Conservation (phyloP, 1,139 yeast genomes). For the Candida labiduridarum region DNA sequence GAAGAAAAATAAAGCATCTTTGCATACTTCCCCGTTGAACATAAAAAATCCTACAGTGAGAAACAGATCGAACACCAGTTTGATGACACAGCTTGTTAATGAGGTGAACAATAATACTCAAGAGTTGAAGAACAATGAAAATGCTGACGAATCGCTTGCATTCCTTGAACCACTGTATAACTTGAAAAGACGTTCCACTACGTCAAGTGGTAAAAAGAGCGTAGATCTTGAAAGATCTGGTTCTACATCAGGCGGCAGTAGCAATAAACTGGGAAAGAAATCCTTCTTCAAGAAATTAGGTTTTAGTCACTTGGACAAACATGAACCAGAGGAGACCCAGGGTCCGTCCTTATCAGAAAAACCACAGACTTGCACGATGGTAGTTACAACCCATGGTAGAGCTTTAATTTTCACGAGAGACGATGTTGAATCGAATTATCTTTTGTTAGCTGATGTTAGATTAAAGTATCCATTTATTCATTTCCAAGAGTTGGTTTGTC, state of each 20-base stretch:
- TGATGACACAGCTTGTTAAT: slow-evolving; percentile 59
- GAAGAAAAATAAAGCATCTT: slow-evolving; percentile 54
- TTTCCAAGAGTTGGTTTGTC: slow-evolving; percentile 54
- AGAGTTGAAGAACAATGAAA: slow-evolving; percentile 1
- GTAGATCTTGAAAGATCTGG: slow-evolving; percentile 11
- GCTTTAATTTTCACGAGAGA: slow-evolving; percentile 49
- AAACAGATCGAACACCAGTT: slow-evolving; percentile 25
- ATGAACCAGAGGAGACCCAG: slow-evolving; percentile 15
- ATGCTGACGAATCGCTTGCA: slow-evolving; percentile 32
- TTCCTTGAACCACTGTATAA: slow-evolving; percentile 31
- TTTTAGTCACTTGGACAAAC: slow-evolving; percentile 19
- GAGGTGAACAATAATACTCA: slow-evolving; percentile 32
- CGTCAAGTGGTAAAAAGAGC: slow-evolving; percentile 15
- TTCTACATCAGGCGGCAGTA: slow-evolving; percentile 7
- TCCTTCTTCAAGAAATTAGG: slow-evolving; percentile 36
- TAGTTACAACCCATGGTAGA: slow-evolving; percentile 60
- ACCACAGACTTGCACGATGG: slow-evolving; percentile 45
- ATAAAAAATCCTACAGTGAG: slow-evolving; percentile 28
- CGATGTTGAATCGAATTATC: slow-evolving; percentile 32
- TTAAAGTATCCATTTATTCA: slow-evolving; percentile 50
- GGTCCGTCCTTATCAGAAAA: slow-evolving; percentile 34
- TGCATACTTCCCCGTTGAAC: slow-evolving; percentile 65
- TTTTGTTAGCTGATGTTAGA: slow-evolving; percentile 51
- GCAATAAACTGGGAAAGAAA: slow-evolving; percentile 13
- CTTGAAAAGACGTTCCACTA: slow-evolving; percentile 9